Evolutionary conservation across 2,329 filamentous ascomycete species (phyloP).

Genomic region (Lizonia empirigonia): DNA sequence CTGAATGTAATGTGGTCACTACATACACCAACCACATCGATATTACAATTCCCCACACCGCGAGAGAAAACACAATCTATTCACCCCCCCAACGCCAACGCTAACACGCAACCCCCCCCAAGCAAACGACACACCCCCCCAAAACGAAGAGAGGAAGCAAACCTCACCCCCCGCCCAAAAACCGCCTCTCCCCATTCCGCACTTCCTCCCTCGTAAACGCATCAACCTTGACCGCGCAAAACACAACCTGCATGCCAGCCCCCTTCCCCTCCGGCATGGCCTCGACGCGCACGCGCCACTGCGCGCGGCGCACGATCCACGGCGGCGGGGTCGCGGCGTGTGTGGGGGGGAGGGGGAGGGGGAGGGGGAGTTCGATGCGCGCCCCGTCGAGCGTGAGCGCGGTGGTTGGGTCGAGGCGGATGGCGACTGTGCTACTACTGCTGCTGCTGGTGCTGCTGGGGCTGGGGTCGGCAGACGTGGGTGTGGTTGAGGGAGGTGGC

Average conservation of each 20-base stretch:
- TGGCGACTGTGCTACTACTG: constrained; percentile 70
- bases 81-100: too few species aligned
- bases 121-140: too few species aligned
- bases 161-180: constrained; percentile 54
- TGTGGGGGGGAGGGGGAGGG: too few species aligned
- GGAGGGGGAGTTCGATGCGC: constrained; percentile 29
- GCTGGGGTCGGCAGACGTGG: constrained; percentile 65
- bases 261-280: too few species aligned
- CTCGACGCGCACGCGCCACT: constrained; percentile 62
- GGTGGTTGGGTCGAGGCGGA: constrained; percentile 31
- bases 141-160: too few species aligned
- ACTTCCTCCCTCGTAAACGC: constrained; percentile 68
- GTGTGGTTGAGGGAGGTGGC: constrained; percentile 66
- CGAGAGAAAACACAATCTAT: too few species aligned
- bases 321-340: too few species aligned
- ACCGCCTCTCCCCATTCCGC: constrained; percentile 69
- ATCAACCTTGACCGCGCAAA: constrained; percentile 78
- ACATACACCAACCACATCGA: too few species aligned
- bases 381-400: constrained; percentile 33
- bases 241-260: constrained; percentile 68
- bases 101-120: too few species aligned
- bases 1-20: too few species aligned
- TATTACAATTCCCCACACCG: too few species aligned
- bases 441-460: too few species aligned
- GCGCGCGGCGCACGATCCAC: constrained; percentile 47